Evolutionary conservation across 140 eudicot species (phyloP), one percentile per base, ranked within the genome.

Genomic region (Senecio squalidus): DNA sequence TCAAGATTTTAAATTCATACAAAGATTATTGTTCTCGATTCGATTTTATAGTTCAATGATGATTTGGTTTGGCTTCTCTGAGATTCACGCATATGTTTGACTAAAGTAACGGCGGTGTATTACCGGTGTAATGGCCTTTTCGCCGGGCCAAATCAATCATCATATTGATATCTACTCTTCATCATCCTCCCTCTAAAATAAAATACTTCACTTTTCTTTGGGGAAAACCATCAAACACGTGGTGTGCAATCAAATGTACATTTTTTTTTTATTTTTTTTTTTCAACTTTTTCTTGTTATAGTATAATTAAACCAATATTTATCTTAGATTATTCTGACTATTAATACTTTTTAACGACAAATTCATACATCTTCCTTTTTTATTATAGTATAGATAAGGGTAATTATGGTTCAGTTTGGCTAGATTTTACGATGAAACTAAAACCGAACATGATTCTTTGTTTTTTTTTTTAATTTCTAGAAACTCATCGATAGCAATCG

Each of bases 161-260:
- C 78, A 65, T 72, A 51, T 57, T 64, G 67, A 57, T 27, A 72
- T 65, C 43, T 65, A 72, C 73, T 44, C 62, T 72, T 72, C 73
- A 72, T 48, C 78, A 57, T 72, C 73, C 68, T 48, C 56, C 27
- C 29, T 71, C 56, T 20, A 38, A n/a, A 23, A 38, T 13, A 16
- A 45, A 1, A 58, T 54, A 13, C 34, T 14, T 50, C 69, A 40
- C 58, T 62, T 71, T 33, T 57, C 64, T 64, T 64, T 66, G 39
- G 44, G 72, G 55, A 11, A 72, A 63, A 55, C 66, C 53, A 56
- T 72, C 55, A 36, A 62, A 33, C 77, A 72, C 72, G 61, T 72
- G 77, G 17, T 56, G 30, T 72, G 68, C 67, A 47, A 65, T 65
- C 51, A 45, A 64, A 63, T 47, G 4, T 8, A 1, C 22, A 31